Evolutionary conservation across 2,329 filamentous ascomycete species (phyloP).

Genomic region (Colletotrichum musicola): DNA sequence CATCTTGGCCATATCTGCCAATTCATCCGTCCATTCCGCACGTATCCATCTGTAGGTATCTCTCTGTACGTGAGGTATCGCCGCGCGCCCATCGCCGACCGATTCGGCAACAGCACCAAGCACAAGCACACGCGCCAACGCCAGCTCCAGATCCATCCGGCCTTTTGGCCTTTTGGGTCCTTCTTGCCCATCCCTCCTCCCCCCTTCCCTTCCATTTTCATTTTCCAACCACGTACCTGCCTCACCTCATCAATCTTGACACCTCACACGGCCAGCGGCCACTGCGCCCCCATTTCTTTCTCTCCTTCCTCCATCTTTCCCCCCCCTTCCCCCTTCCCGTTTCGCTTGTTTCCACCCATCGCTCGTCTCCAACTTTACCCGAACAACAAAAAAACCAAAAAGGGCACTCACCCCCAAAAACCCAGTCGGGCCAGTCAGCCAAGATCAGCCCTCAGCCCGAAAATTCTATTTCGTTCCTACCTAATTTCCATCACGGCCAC

Average conservation of each 20-base stretch:
- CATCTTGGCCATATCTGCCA: neutral
- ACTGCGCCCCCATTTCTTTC: neutral
- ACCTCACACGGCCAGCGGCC: neutral
- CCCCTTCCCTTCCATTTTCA: neutral
- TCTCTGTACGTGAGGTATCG: too few species aligned
- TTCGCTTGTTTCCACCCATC: slow-evolving; percentile 34
- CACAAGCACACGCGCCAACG: too few species aligned
- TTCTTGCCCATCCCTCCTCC: neutral
- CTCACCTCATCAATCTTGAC: slow-evolving; percentile 39
- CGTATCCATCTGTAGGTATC: neutral
- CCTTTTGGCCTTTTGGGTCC: too few species aligned
- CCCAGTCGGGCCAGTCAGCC: slow-evolving; percentile 12
- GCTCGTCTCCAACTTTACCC: slow-evolving; percentile 36
- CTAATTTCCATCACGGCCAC: slow-evolving; percentile 11
- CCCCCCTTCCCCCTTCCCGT: slow-evolving; percentile 21
- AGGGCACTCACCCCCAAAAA: slow-evolving; percentile 34
- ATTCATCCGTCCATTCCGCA: neutral
- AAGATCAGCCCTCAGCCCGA: slow-evolving; percentile 33
- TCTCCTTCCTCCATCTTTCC: neutral
- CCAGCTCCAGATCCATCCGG: too few species aligned
- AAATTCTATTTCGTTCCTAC: slow-evolving; percentile 31
- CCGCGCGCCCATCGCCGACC: too few species aligned
- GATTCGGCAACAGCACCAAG: too few species aligned
- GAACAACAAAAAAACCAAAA: slow-evolving; percentile 26
- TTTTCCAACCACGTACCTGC: neutral